Evolutionary conservation across 2,329 filamentous ascomycete genomes (phyloP), one percentile per base, ranked within the genome.

Genomic region (Metarhizium anisopliae): DNA sequence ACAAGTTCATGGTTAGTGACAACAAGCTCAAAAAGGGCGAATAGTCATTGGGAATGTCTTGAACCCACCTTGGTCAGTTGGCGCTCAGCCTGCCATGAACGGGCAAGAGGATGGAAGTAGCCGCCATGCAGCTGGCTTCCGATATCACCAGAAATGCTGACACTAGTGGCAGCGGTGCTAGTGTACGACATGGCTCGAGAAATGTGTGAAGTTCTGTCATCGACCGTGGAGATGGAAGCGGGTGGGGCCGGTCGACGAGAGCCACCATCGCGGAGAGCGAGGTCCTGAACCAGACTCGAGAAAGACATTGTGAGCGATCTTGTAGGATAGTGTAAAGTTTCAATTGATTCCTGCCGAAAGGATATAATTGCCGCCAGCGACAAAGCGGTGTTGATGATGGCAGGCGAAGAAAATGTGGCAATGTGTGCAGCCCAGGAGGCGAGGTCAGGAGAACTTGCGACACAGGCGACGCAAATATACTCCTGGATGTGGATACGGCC

Each of bases 61-160:
- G 25, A 40, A 50, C 53, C 14, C 63, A 89, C 89, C 84, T 93
- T 93, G 59, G 89, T 93, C 69, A 94, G 78, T 74, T 93, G 89
- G 62, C 87, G 81, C 74, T 93, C 89, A 38, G 88, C 85, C 71
- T 94, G 89, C 89, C 89, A 94, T 64, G 85, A 81, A 61, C 89
- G 80, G 56, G 87, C 86, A 55, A 94, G 78, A 50, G 89, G 87
- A 65, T 94, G 89, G 64, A 84, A 86, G 72, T 93, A 93, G 57
- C 89, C 89, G 54, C 88, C 86, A 67, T 94, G 89, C 47, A 93
- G 80, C 72, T 93, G 89, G 70, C 87, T 92, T 14, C 86, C 86
- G 62, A 94, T 92, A 65, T 92, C 88, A 54, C 83, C 83, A 2
- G 82, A 75, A 63, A 86, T 86, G 79, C 83, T 86, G 60, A 86